Evolutionary conservation across 805 yeast species (phyloP).

Genomic region (Blastobotrys parvus): DNA sequence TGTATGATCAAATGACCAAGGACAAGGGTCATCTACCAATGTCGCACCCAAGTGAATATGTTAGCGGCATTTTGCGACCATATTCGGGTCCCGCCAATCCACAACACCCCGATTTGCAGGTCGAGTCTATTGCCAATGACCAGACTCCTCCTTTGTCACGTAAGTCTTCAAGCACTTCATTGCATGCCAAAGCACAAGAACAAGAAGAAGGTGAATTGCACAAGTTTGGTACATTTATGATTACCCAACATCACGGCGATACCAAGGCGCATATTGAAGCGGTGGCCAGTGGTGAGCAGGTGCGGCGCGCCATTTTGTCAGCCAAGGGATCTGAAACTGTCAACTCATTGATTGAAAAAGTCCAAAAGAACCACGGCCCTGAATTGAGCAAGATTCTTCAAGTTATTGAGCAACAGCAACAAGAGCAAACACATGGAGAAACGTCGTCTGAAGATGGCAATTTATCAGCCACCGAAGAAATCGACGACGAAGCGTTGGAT

Average conservation of each 20-base stretch:
- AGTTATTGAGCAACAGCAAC: not conserved
- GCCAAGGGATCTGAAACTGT: conserved; percentile 14
- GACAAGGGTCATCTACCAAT: not conserved
- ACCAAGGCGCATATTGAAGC: not conserved
- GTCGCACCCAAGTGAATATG: conserved; percentile 1
- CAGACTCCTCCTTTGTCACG: conserved; percentile 10
- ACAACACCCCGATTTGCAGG: conserved; percentile 16
- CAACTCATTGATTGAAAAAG: conserved; percentile 13
- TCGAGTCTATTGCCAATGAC: conserved; percentile 16
- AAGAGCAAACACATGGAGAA: not conserved
- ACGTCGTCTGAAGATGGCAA: not conserved
- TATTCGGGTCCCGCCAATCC: not conserved
- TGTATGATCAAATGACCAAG: conserved; percentile 7
- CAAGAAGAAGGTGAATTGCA: conserved; percentile 91
- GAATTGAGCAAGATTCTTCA: conserved; percentile 11
- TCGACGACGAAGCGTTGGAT: conserved; percentile 4
- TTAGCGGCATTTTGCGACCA: not conserved
- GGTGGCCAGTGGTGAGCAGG: conserved; percentile 38
- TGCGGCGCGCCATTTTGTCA: conserved; percentile 32
- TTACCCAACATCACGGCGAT: conserved; percentile 26
- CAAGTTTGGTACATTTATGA: conserved; percentile 77
- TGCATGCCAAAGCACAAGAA: conserved; percentile 69
- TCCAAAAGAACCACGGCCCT: conserved; percentile 11
- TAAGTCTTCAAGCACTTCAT: conserved; percentile 23
- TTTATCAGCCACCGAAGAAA: not conserved